Base-by-base conservation (phyloP, 495 filamentous ascomycete genomes). In the Massariosphaeria phaeospora region DNA sequence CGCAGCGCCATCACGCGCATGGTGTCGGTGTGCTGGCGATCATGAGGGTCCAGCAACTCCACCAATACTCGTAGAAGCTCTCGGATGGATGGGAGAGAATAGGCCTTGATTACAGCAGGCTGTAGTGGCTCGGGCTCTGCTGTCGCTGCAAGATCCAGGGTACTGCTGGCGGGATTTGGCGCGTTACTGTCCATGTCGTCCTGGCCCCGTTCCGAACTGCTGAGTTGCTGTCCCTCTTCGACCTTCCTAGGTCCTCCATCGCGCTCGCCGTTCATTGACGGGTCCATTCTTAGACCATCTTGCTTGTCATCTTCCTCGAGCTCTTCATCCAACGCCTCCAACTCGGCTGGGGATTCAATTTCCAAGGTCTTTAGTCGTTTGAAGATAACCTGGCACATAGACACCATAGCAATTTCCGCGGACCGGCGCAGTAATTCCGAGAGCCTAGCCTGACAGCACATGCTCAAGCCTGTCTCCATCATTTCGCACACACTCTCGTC, bases 401-500 rank as follows among this genome's bases (percentile, higher is more conserved):
- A 86, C 48, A 96, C 85, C 94, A 97, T 97, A 49, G 89, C 85
- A 69, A 95, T 93, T 68, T 99, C 93, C 1, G 94, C 94, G 20
- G 89, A 91, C 55, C 90, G 79, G 48, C 91, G 79, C 15, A 99
- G 75, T 9, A 97, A 81, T 63, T 96, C 93, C 15, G 93, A 95
- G 44, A 99, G 79, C 43, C 91, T 81, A 49, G 84, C 81, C 70
- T 96, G 89, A 51, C 91, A 96, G 72, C 93, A 99, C 80, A 99
- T 97, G 67, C 90, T 95, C 56, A 99, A 69, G 3, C 91, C 94
- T 3, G 88, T 91, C 69, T 96, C 93, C 93, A 99, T 97, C 93
- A 99, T 97, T 66, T 96, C 88, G 65, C 93, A 99, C 10, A 99
- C 88, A 66, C 91, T 96, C 72, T 96, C 91, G 62, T 99, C 93